Base-by-base conservation (phyloP, 2,329 filamentous ascomycete species). In the Remersonia thermophila region DNA sequence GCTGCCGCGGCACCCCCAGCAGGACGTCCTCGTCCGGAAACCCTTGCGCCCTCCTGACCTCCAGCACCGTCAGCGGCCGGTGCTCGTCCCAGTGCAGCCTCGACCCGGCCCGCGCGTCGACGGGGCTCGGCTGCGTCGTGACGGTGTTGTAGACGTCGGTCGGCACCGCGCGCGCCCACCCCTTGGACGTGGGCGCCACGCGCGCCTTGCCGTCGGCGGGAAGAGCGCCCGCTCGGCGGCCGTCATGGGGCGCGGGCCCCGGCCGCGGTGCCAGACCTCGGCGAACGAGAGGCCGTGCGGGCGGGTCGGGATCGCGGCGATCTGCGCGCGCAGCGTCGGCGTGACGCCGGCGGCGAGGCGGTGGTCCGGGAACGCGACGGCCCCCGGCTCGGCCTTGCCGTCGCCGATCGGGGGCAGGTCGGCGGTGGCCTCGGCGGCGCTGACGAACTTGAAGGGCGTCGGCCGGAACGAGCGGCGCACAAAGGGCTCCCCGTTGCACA, bases 21-120 rank as follows among this genome's bases (percentile, higher is more conserved):
- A 93, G 53, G 0, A 87, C 67, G 39, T 89, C 83, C 5, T 75
- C 45, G 37, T 89, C 80, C 0, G 65, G 73, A 28, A 81, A 75
- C 0, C 80, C 79, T 52, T 91, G 83, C 0, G 76, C 78, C 2
- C 80, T 62, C 2, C 79, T 60, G 0, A 66, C 71, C 53, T 91
- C 84, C 60, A 79, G 64, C 2, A 89, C 54, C 0, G 69, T 77
- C 0, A 83, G 47, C 0, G 67, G 55, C 0, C 84, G 65, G 13
- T 69, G 59, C 43, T 87, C 67, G 0, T 61, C 51, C 73, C 79
- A 87, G 51, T 91, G 83, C 6, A 84, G 44, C 0, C 59, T 50
- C 0, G 58, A 55, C 0, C 80, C 74, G 2, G 61, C 59, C 8
- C 73, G 69, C 0, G 65, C 60, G 48, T 85, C 79, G 20, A 23